phyloP scores from a whole-genome alignment of 345 rosid species.

The Eucalyptus pauciflora region DNA sequence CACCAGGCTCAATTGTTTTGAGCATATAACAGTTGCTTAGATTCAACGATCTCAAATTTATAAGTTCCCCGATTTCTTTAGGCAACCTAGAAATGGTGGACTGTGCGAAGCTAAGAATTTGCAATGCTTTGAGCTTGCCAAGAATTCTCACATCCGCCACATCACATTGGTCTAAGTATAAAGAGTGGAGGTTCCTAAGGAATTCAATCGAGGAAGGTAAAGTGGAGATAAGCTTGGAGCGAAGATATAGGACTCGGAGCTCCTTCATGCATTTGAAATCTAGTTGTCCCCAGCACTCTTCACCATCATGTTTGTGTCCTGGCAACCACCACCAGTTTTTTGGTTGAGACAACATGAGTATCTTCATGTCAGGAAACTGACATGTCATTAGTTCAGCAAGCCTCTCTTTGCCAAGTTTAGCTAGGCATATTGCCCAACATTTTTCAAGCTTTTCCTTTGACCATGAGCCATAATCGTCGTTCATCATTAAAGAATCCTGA shows the following conservation, averaged over 20 bases:
- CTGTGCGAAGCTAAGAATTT: not conserved
- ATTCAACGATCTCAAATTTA: not conserved
- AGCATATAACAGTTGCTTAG: fast-evolving
- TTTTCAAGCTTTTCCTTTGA: not conserved
- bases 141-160: not conserved
- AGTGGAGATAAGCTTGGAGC: fast-evolving
- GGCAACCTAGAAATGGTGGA: not conserved
- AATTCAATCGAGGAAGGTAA: not conserved
- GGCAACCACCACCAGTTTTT: too few species aligned
- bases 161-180: fast-evolving
- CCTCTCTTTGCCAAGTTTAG: fast-evolving
- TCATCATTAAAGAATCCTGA: fast-evolving
- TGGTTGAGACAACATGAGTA: not conserved
- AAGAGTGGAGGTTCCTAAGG: fast-evolving
- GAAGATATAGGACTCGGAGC: fast-evolving
- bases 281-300: fast-evolving
- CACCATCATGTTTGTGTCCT: fast-evolving
- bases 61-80: not conserved
- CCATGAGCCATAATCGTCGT: fast-evolving
- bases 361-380: fast-evolving
- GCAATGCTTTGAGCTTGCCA: not conserved
- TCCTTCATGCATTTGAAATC: fast-evolving
- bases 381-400: fast-evolving
- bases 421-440: not conserved
- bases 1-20: not conserved